Evolutionary conservation across 805 yeast species (phyloP), one percentile per base, ranked within the genome.

Genomic region (Metschnikowia reukaufii): DNA sequence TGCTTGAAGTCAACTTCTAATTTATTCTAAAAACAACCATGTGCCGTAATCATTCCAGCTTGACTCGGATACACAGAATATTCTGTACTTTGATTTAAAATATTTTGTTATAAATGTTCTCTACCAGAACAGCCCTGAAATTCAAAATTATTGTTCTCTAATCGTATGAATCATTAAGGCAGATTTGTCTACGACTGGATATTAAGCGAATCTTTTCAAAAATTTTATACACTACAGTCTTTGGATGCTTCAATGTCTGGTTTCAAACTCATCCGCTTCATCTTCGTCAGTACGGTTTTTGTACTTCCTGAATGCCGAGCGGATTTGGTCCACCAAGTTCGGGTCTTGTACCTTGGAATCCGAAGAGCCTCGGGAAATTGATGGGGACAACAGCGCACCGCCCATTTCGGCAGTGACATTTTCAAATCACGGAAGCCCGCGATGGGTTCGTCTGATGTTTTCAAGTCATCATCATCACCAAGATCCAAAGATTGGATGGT

Each of bases 401-500:
- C 47, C 54, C 49, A 58, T 53, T 31, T 58, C 59, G 6, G 53
- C 54, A 3, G 62, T 56, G 39, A 57, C 58, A 41, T 60, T 35
- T 47, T 51, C 50, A 49, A 39, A 23, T 49, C 49, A 15, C 39
- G 25, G 25, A 55, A 56, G n/a, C 55, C 59, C 16, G 46, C 40
- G 10, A 55, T 51, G 16, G 51, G 52, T 29, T 60, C 57, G 19
- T 57, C 63, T 18, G 36, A 40, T 9, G 34, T 32, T 27, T 45
- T 55, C 15, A 49, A 58, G 29, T 57, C 62, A 54, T 82, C 91
- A 35, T 83, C 88, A 25, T 80, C 88, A 42, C 79, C 79, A 55
- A 85, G 67, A 53, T 85, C 90, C 54, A 86, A 69, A 23, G 85
- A 74, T 44, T 83, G 74, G 20, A 86, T 83, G 1, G 91, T 83